Base-by-base conservation (phyloP, 2,329 filamentous ascomycete species). In the Gnomoniopsis smithogilvyi region DNA sequence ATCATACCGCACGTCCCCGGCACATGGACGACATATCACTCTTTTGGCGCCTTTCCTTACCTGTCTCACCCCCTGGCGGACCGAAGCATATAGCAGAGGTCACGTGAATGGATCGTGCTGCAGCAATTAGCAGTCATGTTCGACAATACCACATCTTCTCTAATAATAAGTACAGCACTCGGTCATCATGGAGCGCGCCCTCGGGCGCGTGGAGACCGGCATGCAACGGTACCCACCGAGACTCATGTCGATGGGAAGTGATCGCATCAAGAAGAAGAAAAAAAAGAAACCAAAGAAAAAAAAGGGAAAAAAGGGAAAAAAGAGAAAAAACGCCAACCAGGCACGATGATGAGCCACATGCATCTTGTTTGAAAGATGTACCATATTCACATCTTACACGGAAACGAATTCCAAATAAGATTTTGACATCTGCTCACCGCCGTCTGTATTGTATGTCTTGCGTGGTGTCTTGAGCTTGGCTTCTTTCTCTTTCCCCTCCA, bases 321-420 rank as follows among this genome's bases (percentile, higher is more conserved):
- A n/a, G n/a, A n/a, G n/a, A n/a, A n/a, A n/a, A 45, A 51, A 49
- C 51, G 43, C 43, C 17, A 21, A 54, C 38, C 19, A 46, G 41
- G n/a, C 21, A n/a, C 11, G 34, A 15, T 43, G 19, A 19, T 49
- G 59, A 61, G 59, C 51, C 51, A 51, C 59, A 58, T 43, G 30
- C 30, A 4, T 19, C 51, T n/a, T 22, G 15, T 21, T 50, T 34
- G 51, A 41, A 47, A 52, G 43, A 51, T 36, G 56, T 46, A 54
- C 45, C 73, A 52, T 38, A 24, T 55, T 22, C 46, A 58, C 48
- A 45, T 45, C 36, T 50, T 34, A 14, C 26, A 38, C 47, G 34
- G 48, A 58, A 50, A 34, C 41, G 26, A 51, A 61, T 58, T 36
- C 47, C 55, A 55, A 52, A 45, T 63, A 69, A 54, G 47, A 45